A percentile compares a stretch with the other conserved stretches of the same genome.
These are phyloP conservation scores for Smallanthus sonchifolius DNA, from an alignment of 129 eudicot genomes.

Conservation along the genomic window DNA sequence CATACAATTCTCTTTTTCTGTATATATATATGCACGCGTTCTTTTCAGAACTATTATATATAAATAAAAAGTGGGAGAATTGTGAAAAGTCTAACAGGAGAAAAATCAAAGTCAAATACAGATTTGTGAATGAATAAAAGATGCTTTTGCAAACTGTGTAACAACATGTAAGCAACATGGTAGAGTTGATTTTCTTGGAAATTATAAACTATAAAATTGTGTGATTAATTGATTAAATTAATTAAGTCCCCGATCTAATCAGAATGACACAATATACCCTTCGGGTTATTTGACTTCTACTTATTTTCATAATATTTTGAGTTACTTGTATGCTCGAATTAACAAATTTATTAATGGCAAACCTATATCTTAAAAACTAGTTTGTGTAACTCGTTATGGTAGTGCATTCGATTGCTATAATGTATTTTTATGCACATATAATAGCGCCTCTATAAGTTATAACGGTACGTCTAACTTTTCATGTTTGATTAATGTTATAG, in stretches of 20 bases:
- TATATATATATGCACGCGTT: background rate
- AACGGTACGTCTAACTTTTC: too few species aligned
- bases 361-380: too few species aligned
- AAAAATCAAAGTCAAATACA: conserved; percentile 47
- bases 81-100: conserved; percentile 22
- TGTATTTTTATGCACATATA: too few species aligned
- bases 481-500: too few species aligned
- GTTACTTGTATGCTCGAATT: too few species aligned
- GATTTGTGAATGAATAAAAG: conserved; percentile 16
- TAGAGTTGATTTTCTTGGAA: conserved; percentile 26
- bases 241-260: conserved; percentile 13
- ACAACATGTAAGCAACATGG: conserved; percentile 17
- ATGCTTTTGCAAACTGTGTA: background rate
- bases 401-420: too few species aligned
- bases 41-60: background rate
- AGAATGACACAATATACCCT: background rate
- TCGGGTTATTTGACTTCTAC: background rate
- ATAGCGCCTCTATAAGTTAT: too few species aligned
- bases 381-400: too few species aligned
- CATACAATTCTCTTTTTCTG: background rate
- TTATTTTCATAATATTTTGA: background rate
- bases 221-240: background rate
- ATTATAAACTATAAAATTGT: background rate
- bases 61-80: conserved; percentile 3
- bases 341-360: too few species aligned